Percentiles rank a stretch among this genome's conserved stretches.
phyloP scores from a whole-genome alignment of 2,329 filamentous ascomycete genomes.

The Chaetomiaceae sp. region DNA sequence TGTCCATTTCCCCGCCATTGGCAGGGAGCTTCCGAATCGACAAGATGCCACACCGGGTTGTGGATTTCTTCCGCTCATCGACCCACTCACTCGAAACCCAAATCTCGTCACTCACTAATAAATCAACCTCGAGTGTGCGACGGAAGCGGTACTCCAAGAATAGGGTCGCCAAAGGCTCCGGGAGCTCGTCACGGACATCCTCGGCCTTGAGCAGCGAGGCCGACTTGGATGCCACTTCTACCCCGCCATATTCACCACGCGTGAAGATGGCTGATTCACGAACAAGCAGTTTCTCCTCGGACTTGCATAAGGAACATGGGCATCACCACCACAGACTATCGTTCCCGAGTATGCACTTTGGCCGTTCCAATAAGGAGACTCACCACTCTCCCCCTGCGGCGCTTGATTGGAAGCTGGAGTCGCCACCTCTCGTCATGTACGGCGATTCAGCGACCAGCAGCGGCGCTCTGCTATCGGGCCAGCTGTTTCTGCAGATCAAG shows the following conservation, averaged over 20 bases:
- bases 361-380: constrained; percentile 39
- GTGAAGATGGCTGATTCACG: constrained; percentile 26
- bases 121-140: constrained; percentile 27
- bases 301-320: constrained; percentile 29
- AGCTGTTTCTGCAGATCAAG: constrained; percentile 68
- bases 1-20: constrained; percentile 18
- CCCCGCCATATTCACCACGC: constrained; percentile 21
- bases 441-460: constrained; percentile 70
- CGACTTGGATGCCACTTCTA: constrained; percentile 30
- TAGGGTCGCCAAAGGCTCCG: constrained; percentile 27
- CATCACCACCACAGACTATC: constrained; percentile 34
- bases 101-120: constrained; percentile 48
- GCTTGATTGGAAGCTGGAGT: constrained; percentile 66
- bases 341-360: constrained; percentile 42
- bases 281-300: constrained; percentile 21
- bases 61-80: constrained; percentile 54
- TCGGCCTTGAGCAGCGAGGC: constrained; percentile 37
- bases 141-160: constrained; percentile 32
- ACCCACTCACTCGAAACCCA: constrained; percentile 43
- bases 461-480: constrained; percentile 80
- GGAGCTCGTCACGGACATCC: constrained; percentile 34
- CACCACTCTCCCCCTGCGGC: constrained; percentile 37
- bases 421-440: constrained; percentile 80
- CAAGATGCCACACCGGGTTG: constrained; percentile 55
- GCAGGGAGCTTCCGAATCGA: constrained; percentile 10